Base-by-base conservation (phyloP, 2,329 filamentous ascomycete species). In the Aotearoamyces nothofagi region DNA sequence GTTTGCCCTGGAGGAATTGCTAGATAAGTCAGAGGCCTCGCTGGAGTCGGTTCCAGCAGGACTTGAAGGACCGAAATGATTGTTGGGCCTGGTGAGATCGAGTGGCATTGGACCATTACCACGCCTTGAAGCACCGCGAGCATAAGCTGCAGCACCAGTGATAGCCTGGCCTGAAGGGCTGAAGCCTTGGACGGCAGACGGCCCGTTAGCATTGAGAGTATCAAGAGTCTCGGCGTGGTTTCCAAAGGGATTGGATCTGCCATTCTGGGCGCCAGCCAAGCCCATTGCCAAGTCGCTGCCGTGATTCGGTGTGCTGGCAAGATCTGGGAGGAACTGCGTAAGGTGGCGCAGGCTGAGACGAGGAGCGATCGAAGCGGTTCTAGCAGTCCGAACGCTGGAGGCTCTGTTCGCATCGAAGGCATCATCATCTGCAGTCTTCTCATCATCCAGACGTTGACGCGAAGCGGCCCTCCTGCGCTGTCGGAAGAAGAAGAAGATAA, bases 281-380 rank as follows among this genome's bases (percentile, higher is more conserved):
- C 30, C 22, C 30, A 31, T 29, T 34, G 39, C 7, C 40, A 40
- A 25, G 48, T 43, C 24, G 37, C 44, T 24, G 53, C 48, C 27
- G 50, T 28, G 32, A 51, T 50, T 33, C 45, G 51, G 33, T 44
- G 46, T 34, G 44, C 53, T 50, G 53, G 51, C 52, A 35, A 80
- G 65, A 45, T 69, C 73, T 4, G 82, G 79, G 22, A 81, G 63
- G 54, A 93, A 86, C 44, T 90, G 74, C 22, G 82, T 87, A 27
- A 90, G 69, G 3, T 84, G 84, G 27, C 83, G 77, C 30, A 93
- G 39, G 46, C 82, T 92, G 36, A 94, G 65, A 37, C 77, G 77
- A n/a, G 84, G 83, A 24, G 84, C 75, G 17, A 58, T 66, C 16
- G 62, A 59, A 37, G 39, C 26, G 36, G 42, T 38, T 11, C 40